Conservation (phyloP, 2,329 filamentous ascomycete species). For the Eurotiales sp. region DNA sequence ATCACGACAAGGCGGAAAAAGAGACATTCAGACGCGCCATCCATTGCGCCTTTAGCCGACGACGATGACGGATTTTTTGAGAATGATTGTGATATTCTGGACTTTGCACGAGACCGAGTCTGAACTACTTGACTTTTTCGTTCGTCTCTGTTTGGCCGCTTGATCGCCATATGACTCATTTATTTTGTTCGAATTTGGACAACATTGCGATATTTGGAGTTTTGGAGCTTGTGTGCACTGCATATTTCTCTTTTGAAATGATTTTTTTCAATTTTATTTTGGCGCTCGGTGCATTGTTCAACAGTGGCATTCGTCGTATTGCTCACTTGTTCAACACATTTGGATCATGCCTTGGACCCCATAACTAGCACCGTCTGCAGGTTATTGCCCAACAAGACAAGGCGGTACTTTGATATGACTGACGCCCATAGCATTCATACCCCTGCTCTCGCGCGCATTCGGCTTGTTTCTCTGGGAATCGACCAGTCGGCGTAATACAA, state of each 20-base stretch:
- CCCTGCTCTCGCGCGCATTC: neutral
- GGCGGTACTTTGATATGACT: neutral
- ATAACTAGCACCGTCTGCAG: neutral
- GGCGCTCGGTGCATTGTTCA: neutral
- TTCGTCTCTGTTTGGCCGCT: neutral
- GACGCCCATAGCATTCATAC: slow-evolving; percentile 8
- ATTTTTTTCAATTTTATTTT: neutral
- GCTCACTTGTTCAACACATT: slow-evolving; percentile 10
- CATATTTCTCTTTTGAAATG: neutral
- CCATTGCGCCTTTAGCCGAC: slow-evolving; percentile 39
- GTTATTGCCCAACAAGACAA: slow-evolving; percentile 2
- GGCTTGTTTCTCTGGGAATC: neutral
- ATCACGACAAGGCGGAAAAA: slow-evolving; percentile 73
- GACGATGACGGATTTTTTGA: slow-evolving; percentile 76
- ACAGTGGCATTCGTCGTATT: neutral
- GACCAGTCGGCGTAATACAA: neutral
- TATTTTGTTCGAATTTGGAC: neutral
- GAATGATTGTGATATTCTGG: slow-evolving; percentile 85
- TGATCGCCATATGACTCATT: neutral
- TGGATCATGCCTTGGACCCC: neutral
- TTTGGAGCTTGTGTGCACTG: slow-evolving; percentile 4
- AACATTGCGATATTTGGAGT: slow-evolving; percentile 6
- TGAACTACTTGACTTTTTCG: slow-evolving; percentile 23
- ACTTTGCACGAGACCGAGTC: slow-evolving; percentile 67
- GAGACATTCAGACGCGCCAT: slow-evolving; percentile 33